phyloP scores from a whole-genome alignment of 2,329 filamentous ascomycete species.

The Daldinia sp. region DNA sequence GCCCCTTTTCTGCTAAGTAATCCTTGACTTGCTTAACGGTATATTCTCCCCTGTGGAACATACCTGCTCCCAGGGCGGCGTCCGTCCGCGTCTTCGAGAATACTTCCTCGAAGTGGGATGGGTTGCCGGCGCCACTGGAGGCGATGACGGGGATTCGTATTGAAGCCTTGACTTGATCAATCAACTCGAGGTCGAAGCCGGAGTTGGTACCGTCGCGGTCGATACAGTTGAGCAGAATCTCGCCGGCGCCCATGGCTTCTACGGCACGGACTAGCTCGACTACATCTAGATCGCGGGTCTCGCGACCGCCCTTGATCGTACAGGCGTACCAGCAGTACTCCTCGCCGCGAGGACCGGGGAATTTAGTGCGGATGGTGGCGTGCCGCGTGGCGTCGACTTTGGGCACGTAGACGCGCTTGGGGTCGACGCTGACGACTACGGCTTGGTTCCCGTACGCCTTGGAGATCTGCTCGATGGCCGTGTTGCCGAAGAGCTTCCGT shows the following conservation, averaged over 20 bases:
- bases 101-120: conserved; percentile 89
- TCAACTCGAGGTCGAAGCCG: conserved; percentile 94
- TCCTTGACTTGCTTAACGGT: conserved; percentile 96
- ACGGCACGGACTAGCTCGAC: conserved; percentile 88
- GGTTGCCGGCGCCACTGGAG: conserved; percentile 89
- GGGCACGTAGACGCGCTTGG: conserved; percentile 88
- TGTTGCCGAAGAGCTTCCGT: conserved; percentile 78
- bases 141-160: conserved; percentile 95
- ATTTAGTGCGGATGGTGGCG: conserved; percentile 75
- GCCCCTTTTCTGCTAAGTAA: conserved; percentile 75
- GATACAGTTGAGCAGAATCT: conserved; percentile 97
- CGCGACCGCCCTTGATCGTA: conserved; percentile 94
- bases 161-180: conserved; percentile 86
- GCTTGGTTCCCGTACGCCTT: conserved; percentile 95
- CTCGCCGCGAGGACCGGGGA: conserved; percentile 80
- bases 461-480: conserved; percentile 95
- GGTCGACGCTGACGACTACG: conserved; percentile 95
- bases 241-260: conserved; percentile 94
- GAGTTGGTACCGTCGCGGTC: conserved; percentile 95
- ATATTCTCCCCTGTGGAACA: conserved; percentile 97
- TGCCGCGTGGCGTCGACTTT: conserved; percentile 79
- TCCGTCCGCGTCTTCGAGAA: conserved; percentile 88
- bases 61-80: conserved; percentile 93
- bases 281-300: conserved; percentile 94
- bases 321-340: conserved; percentile 95